Evolutionary conservation across 495 filamentous ascomycete genomes (phyloP), one percentile per base, ranked within the genome.

Genomic region (Xylaria cubensis): DNA sequence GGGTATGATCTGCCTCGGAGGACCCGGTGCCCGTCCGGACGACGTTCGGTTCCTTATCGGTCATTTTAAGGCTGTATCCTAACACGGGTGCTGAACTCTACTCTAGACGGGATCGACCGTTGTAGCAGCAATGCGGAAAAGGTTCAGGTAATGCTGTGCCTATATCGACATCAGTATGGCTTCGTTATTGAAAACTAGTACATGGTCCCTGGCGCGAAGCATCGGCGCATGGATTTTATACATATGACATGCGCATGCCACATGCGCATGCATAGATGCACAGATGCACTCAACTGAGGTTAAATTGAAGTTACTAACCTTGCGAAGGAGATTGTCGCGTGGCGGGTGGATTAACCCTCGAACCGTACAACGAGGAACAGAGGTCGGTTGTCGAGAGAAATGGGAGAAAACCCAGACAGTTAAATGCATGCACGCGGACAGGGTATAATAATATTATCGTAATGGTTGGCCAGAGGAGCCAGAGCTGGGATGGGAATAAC

Each of bases 41-140:
- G 39, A 61, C 62, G 46, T 67, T 48, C 4, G 56, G 13, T 41
- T 73, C 65, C 44, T 73, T 61, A 34, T 73, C 71, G 26, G 71
- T 44, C 71, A 73, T 69, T 44, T 73, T 17, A 4, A 42, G 51
- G 39, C 17, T 53, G 34, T 42, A 42, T 42, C 21, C 58, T 39
- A 46, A 4, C 19, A 24, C 21, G 36, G 50, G 48, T 12, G 64
- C 26, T 42, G 26, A 29, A 29, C 26, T 29, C 26, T 32, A 34
- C 58, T 53, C 44, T 41, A 63, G 42, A 36, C 36, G 1, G 50
- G 26, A 15, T 19, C 36, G 48, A 21, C 32, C 29, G 58, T 32
- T n/a, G 34, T 39, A 3, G 24, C 29, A 29, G 44, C 64, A n/a
- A 36, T 8, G 53, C 15, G 12, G 17, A 69, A 7, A 44, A 32